phyloP scores from a whole-genome alignment of 495 filamentous ascomycete genomes.

The Venustampulla echinocandica region DNA sequence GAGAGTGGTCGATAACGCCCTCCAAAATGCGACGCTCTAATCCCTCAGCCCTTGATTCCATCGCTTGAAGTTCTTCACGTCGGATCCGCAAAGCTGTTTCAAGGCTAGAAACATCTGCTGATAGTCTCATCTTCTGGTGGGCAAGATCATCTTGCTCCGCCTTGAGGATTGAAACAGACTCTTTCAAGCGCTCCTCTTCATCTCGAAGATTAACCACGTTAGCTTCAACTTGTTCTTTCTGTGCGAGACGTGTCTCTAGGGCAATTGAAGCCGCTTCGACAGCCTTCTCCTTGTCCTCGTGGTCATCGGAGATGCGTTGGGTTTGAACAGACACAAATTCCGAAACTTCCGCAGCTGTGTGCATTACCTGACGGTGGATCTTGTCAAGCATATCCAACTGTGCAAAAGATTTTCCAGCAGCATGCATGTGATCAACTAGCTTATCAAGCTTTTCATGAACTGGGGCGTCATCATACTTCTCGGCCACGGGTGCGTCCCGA shows the following conservation, averaged over 20 bases:
- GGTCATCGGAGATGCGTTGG: slow-evolving; percentile 65
- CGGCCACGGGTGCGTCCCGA: slow-evolving; percentile 28
- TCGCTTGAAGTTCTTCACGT: slow-evolving; percentile 79
- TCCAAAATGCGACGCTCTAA: slow-evolving; percentile 90
- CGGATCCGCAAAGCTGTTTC: slow-evolving; percentile 84
- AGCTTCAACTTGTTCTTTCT: slow-evolving; percentile 71
- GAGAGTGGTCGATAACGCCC: slow-evolving; percentile 90
- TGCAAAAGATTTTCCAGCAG: slow-evolving; percentile 45
- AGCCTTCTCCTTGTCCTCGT: slow-evolving; percentile 68
- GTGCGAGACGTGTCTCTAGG: slow-evolving; percentile 66
- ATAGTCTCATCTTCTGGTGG: slow-evolving; percentile 64
- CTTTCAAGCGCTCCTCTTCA: slow-evolving; percentile 54
- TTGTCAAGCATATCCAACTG: slow-evolving; percentile 73
- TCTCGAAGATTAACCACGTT: slow-evolving; percentile 56
- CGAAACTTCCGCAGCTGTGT: slow-evolving; percentile 78
- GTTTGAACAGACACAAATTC: slow-evolving; percentile 77
- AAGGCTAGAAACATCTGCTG: slow-evolving; percentile 74
- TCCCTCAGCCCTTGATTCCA: slow-evolving; percentile 78
- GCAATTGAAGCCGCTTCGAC: slow-evolving; percentile 75
- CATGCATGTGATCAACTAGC: slow-evolving; percentile 58
- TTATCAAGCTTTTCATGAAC: slow-evolving; percentile 82
- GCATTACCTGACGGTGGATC: slow-evolving; percentile 81
- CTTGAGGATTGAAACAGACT: slow-evolving; percentile 46
- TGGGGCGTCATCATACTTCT: slow-evolving; percentile 59
- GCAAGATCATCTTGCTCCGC: slow-evolving; percentile 63